Conservation (phyloP, 2,329 filamentous ascomycete genomes). For the Alternaria tenuissima region DNA sequence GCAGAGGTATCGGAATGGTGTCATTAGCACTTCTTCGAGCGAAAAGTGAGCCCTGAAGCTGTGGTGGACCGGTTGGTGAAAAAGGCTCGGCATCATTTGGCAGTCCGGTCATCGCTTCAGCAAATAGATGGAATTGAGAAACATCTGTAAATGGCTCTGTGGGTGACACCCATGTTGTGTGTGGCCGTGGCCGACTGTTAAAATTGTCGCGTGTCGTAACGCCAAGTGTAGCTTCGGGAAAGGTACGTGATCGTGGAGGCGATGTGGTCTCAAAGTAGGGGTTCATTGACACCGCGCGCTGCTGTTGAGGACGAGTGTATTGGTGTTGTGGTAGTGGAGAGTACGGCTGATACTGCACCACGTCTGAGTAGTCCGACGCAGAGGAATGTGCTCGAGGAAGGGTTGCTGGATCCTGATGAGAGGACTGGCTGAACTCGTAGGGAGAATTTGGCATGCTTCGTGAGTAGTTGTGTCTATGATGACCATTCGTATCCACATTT, state of each 20-base stretch:
- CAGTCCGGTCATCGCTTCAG: constrained; percentile 50
- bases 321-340: constrained; percentile 10
- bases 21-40: constrained; percentile 39
- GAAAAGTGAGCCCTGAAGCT: constrained; percentile 47
- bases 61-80: constrained; percentile 43
- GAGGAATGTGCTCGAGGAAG: constrained; percentile 36
- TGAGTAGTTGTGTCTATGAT: constrained; percentile 34
- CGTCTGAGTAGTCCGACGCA: constrained; percentile 25
- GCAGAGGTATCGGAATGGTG: constrained; percentile 35
- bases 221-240: constrained; percentile 33
- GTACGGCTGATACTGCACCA: constrained; percentile 27
- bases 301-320: constrained; percentile 10
- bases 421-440: constrained; percentile 24
- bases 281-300: constrained; percentile 26
- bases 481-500: constrained; percentile 31
- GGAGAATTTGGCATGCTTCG: constrained; percentile 49
- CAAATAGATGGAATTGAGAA: constrained; percentile 51
- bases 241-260: constrained; percentile 38
- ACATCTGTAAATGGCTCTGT: constrained; percentile 47
- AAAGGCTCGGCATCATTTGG: constrained; percentile 40
- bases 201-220: constrained; percentile 29
- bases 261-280: constrained; percentile 31
- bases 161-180: constrained; percentile 44
- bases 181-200: constrained; percentile 37
- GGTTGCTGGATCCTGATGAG: constrained; percentile 16